These are phyloP conservation scores for Diaporthe destruens DNA, from an alignment of 2,329 filamentous ascomycete species.

Conservation along the genomic window DNA sequence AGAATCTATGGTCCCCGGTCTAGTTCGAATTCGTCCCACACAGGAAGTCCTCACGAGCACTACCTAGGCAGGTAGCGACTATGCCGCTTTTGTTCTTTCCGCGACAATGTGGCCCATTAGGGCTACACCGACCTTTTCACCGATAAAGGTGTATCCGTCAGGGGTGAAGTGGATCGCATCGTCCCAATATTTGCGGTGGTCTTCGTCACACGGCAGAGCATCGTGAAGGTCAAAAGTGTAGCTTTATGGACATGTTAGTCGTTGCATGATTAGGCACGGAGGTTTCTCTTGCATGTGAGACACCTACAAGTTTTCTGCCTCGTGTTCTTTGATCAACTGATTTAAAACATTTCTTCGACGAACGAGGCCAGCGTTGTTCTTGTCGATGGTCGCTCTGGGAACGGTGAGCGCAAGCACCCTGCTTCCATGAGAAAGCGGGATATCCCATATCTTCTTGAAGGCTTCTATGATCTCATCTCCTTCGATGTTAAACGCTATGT, in stretches of 20 bases:
- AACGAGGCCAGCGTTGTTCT: slow-evolving; percentile 23
- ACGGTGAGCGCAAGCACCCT: slow-evolving; percentile 75
- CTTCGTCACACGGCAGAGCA: slow-evolving; percentile 65
- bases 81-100: background rate
- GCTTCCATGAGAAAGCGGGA: slow-evolving; percentile 61
- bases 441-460: slow-evolving; percentile 64
- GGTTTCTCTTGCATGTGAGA: background rate
- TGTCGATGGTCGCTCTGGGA: slow-evolving; percentile 60
- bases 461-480: slow-evolving; percentile 60
- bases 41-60: background rate
- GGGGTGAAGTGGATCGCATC: slow-evolving; percentile 69
- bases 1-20: background rate
- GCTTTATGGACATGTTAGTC: slow-evolving; percentile 51
- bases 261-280: too few relatives aligned
- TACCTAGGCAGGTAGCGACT: too few relatives aligned
- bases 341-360: slow-evolving; percentile 59
- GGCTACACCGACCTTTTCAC: slow-evolving; percentile 25
- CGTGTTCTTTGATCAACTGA: slow-evolving; percentile 62
- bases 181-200: slow-evolving; percentile 64
- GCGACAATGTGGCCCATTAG: slow-evolving; percentile 30
- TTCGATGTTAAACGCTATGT: slow-evolving; percentile 59
- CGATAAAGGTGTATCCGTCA: slow-evolving; percentile 67
- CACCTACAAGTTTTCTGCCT: slow-evolving; percentile 65
- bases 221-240: slow-evolving; percentile 68
- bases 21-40: background rate